Percentiles rank a stretch among this genome's conserved stretches.
Conservation (phyloP, 352 stramenopile species). For the Globisporangium ultimum region DNA sequence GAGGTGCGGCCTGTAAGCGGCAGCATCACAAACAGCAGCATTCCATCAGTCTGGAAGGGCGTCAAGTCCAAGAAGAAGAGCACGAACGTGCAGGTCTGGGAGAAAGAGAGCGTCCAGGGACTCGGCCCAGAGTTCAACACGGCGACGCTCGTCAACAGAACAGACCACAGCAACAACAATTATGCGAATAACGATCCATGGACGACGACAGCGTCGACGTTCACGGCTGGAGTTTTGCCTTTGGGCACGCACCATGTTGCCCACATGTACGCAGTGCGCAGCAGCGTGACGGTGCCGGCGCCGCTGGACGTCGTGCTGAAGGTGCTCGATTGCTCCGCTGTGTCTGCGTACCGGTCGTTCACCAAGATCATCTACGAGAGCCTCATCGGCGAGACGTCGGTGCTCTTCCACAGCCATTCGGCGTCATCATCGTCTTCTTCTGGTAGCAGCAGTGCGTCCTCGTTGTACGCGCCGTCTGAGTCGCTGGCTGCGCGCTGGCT, state of each 20-base stretch:
- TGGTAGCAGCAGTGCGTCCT: not conserved
- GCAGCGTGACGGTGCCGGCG: conserved; percentile 48
- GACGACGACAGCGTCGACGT: not conserved
- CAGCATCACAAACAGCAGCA: no score
- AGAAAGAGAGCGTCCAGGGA: conserved; percentile 25
- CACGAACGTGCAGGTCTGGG: conserved; percentile 34
- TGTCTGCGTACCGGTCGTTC: conserved; percentile 62
- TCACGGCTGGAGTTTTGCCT: not conserved
- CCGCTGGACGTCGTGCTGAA: conserved; percentile 54
- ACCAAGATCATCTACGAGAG: conserved; percentile 74
- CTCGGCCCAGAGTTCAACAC: conserved; percentile 3
- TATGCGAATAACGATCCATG: not conserved
- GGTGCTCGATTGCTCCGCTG: conserved; percentile 50
- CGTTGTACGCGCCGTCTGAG: conserved; percentile 17
- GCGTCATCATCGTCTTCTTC: not conserved
- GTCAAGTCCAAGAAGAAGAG: conserved; percentile 34
- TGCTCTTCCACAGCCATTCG: conserved; percentile 62
- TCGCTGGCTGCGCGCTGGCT: conserved; percentile 70
- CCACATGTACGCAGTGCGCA: conserved; percentile 48
- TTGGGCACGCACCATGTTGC: not conserved
- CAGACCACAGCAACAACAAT: not conserved
- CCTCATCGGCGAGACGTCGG: conserved; percentile 63
- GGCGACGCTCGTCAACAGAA: conserved; percentile 9
- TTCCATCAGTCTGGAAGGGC: conserved; percentile 16
- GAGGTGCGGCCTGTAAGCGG: no score